Base-by-base conservation (phyloP, 129 eudicot genomes). In the Kitagawia praeruptora region DNA sequence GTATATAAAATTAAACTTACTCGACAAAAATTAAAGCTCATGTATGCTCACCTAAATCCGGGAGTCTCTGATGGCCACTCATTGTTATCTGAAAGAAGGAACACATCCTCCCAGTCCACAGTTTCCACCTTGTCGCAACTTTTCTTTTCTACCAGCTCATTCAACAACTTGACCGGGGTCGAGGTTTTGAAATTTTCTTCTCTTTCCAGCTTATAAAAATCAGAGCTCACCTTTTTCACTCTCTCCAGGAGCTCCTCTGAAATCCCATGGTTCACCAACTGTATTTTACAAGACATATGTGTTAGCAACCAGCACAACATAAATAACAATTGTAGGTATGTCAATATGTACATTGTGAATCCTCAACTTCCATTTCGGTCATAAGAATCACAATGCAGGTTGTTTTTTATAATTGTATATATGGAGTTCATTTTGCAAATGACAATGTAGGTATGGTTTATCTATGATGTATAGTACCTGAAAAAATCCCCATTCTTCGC, bases 401-500 rank as follows among this genome's bases (percentile, higher is more conserved):
- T 27, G 15, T 64, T 64, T 10, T 4, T 64, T 64, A 1, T 28
- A 0, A 10, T 8, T 21, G 8, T 21, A 61, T n/a, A 25, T n/a
- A 21, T n/a, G 9, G 25, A 23, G 34, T 66, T 66, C 38, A 67
- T 31, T 28, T 1, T 67, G 41, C 73, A 31, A 27, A 9, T n/a
- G 69, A 21, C 69, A 8, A 23, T 61, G 69, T 61, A 7, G 23
- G 3, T 23, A 58, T 23, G 67, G 27, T 48, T 56, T 56, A 21
- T 12, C 13, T 27, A 3, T 16, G 53, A 28, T 64, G 19, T 67
- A 4, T 31, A 28, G n/a, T 86, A 91, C 97, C 93, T 91, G 90
- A 81, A 91, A 91, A 84, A 91, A 91, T 31, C 97, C 97, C 97
- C 97, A 91, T 79, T 91, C 89, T 84, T 89, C 87, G 44, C 97